Percentiles rank a stretch among this genome's conserved stretches.
phyloP scores from a whole-genome alignment of 371 early-diverging fungal genomes.

The Mortierella sp. region DNA sequence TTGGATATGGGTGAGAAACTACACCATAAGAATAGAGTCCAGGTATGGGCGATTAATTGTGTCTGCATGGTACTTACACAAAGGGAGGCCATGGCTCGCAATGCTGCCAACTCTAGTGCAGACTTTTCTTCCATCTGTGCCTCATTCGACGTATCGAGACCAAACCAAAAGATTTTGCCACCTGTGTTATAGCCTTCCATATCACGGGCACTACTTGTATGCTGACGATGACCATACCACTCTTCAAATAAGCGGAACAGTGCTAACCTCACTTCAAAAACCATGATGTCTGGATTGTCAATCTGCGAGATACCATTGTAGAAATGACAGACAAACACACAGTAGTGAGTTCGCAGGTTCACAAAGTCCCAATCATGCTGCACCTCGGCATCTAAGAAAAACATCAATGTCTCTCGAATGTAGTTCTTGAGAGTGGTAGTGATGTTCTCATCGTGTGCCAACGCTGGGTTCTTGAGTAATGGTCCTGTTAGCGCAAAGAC shows the following conservation, averaged over 20 bases:
- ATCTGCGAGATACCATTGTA: slow-evolving; percentile 73
- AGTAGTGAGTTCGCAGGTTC: slow-evolving; percentile 86
- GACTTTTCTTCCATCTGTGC: slow-evolving; percentile 81
- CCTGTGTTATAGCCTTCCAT: slow-evolving; percentile 60
- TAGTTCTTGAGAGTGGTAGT: slow-evolving; percentile 74
- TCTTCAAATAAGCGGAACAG: slow-evolving; percentile 89
- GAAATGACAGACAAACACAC: slow-evolving; percentile 84
- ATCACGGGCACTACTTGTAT: slow-evolving; percentile 70
- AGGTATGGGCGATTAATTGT: too few relatives aligned
- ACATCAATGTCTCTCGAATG: slow-evolving; percentile 78
- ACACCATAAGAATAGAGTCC: background rate
- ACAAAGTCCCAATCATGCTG: slow-evolving; percentile 91
- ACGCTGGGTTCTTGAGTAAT: slow-evolving; percentile 65
- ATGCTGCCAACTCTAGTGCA: slow-evolving; percentile 79
- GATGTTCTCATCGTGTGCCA: slow-evolving; percentile 70
- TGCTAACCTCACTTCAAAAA: slow-evolving; percentile 81
- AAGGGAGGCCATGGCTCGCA: slow-evolving; percentile 90
- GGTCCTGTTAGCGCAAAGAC: slow-evolving; percentile 78
- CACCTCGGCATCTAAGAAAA: slow-evolving; percentile 75
- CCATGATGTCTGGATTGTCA: slow-evolving; percentile 68
- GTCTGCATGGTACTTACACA: slow-evolving; percentile 79
- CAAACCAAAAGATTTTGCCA: slow-evolving; percentile 72
- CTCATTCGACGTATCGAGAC: slow-evolving; percentile 79
- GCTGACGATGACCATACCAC: slow-evolving; percentile 91
- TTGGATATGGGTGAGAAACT: background rate